Evolutionary conservation across 805 yeast species (phyloP).

Genomic region (Metschnikowia borealis): DNA sequence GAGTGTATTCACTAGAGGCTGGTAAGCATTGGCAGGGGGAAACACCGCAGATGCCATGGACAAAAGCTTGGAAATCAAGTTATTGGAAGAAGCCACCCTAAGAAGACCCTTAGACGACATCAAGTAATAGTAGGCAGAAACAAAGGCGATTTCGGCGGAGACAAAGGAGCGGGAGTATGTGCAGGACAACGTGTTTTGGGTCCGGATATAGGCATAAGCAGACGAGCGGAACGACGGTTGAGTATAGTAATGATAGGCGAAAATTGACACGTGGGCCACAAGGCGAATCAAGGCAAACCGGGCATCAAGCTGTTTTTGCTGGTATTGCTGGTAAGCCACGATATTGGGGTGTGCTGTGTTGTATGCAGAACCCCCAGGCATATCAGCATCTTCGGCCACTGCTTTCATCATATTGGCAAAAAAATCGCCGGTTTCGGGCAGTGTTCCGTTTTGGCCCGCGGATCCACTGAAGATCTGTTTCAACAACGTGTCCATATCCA

Average conservation of each 20-base stretch:
- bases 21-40: constrained; percentile 29
- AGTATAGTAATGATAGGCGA: constrained; percentile 31
- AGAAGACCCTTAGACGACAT: constrained; percentile 24
- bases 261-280: constrained; percentile 25
- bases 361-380: constrained; percentile 21
- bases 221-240: constrained; percentile 25
- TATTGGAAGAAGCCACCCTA: constrained; percentile 23
- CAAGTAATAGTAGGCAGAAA: constrained; percentile 32
- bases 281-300: constrained; percentile 31
- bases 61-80: constrained; percentile 25
- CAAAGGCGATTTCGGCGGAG: constrained; percentile 30
- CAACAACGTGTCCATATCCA: constrained; percentile 35
- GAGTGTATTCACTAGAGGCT: constrained; percentile 25
- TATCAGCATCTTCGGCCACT: constrained; percentile 14
- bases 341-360: constrained; percentile 22
- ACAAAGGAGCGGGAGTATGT: constrained; percentile 26
- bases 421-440: constrained; percentile 3
- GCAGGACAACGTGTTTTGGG: constrained; percentile 11
- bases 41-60: constrained; percentile 32
- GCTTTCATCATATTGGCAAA: constrained; percentile 34
- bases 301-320: constrained; percentile 30
- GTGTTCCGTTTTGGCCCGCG: constrained; percentile 13
- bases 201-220: constrained; percentile 24
- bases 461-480: constrained; percentile 24
- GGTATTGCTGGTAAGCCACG: constrained; percentile 27